A percentile compares a stretch with the other conserved stretches of the same genome.
Evolutionary conservation across 805 yeast genomes (phyloP).

Genomic region (Yueomyces sp.): DNA sequence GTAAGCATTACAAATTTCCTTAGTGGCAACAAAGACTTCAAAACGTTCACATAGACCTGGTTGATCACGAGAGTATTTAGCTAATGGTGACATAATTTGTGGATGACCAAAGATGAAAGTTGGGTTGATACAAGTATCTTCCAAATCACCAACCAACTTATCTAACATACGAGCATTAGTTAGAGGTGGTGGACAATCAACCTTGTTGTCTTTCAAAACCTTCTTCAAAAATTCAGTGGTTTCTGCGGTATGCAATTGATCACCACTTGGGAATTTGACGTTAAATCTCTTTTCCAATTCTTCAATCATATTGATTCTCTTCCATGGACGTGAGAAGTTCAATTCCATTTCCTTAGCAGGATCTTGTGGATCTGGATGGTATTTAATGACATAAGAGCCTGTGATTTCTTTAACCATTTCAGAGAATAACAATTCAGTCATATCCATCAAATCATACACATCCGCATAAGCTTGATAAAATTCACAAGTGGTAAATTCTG

Average conservation of each 20-base stretch:
- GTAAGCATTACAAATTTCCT: constrained; percentile 96
- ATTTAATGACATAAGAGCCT: constrained; percentile 72
- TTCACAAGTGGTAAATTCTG: constrained; percentile 98
- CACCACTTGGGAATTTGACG: constrained; percentile 92
- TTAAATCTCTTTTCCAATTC: constrained; percentile 77
- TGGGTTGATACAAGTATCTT: constrained; percentile 90
- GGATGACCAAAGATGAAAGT: constrained; percentile 98
- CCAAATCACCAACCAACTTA: constrained; percentile 93
- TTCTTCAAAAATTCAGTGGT: constrained; percentile 82
- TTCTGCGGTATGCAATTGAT: constrained; percentile 84
- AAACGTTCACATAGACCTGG: constrained; percentile 97
- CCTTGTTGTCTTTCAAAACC: constrained; percentile 60
- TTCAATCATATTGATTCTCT: constrained; percentile 94
- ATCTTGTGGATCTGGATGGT: constrained; percentile 93
- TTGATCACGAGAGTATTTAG: constrained; percentile 82
- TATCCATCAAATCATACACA: constrained; percentile 84
- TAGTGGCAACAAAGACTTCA: constrained; percentile 96
- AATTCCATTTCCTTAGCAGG: constrained; percentile 66
- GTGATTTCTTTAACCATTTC: constrained; percentile 96
- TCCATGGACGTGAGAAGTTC: constrained; percentile 96
- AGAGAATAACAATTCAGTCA: constrained; percentile 84
- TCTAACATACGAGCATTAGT: constrained; percentile 99
- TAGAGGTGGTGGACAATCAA: constrained; percentile 82
- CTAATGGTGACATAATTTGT: constrained; percentile 99
- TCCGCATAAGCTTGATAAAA: constrained; percentile 97